These are phyloP conservation scores for Coemansia sp. DNA, from an alignment of 192 early-diverging fungal genomes.

Conservation along the genomic window DNA sequence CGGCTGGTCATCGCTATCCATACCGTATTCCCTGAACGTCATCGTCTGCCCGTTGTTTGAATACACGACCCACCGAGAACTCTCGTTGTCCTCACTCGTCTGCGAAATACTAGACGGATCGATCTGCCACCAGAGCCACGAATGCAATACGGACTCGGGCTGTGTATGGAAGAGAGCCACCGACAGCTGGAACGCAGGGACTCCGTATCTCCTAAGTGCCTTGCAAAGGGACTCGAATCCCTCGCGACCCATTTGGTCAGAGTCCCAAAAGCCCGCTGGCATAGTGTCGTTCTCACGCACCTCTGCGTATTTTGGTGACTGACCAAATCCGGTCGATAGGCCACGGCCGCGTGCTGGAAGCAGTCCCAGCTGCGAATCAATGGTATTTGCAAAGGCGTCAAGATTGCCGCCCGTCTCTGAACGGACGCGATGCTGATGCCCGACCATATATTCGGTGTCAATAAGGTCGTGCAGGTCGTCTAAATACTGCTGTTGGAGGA, in stretches of 20 bases:
- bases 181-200: constrained; percentile 13
- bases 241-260: constrained; percentile 35
- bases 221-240: constrained; percentile 23
- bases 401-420: not conserved
- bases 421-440: constrained; percentile 6
- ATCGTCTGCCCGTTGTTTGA: constrained; percentile 8
- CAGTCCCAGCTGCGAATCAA: constrained; percentile 6
- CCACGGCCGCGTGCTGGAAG: not conserved
- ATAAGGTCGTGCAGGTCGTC: constrained; percentile 36
- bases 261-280: constrained; percentile 46
- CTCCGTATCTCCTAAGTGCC: constrained; percentile 20
- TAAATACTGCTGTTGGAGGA: constrained; percentile 34
- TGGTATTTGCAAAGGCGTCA: not conserved
- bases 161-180: constrained; percentile 21
- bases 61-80: constrained; percentile 8
- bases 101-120: constrained; percentile 25
- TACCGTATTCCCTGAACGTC: constrained; percentile 16
- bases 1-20: not conserved
- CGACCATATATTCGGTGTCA: constrained; percentile 29
- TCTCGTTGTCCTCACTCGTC: not conserved
- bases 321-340: not conserved
- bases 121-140: constrained; percentile 54
- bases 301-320: not conserved
- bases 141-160: constrained; percentile 23
- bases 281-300: not conserved